Evolutionary conservation across 495 filamentous ascomycete genomes (phyloP).

Genomic region (Talaromyces adpressus): DNA sequence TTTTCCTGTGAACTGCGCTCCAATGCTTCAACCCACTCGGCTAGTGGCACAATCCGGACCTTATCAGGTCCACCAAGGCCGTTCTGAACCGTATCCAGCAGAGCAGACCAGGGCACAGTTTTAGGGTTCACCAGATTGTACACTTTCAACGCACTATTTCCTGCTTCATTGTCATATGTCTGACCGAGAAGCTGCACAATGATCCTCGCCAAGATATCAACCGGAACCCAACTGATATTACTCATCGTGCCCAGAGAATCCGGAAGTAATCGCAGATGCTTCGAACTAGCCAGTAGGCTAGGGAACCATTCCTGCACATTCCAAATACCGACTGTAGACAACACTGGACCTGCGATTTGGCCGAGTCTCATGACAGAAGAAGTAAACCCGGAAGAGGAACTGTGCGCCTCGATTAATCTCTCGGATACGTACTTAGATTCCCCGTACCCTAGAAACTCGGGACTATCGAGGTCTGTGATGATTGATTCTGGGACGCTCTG

Average conservation of each 20-base stretch:
- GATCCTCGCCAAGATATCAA: constrained; percentile 35
- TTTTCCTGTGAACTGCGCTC: constrained; percentile 2
- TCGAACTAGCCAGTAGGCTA: constrained; percentile 25
- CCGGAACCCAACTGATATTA: constrained; percentile 21
- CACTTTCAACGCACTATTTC: neutral
- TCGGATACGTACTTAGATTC: constrained; percentile 9
- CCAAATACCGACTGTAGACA: constrained; percentile 33
- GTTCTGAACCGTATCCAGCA: neutral
- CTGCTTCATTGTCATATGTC: neutral
- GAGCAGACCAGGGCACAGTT: constrained; percentile 1
- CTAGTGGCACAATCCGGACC: neutral
- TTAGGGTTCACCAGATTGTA: constrained; percentile 6
- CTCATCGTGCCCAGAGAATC: constrained; percentile 3
- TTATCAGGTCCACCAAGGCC: constrained; percentile 1
- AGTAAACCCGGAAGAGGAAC: constrained; percentile 19
- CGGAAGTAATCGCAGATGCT: constrained; percentile 1
- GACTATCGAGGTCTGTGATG: constrained; percentile 6
- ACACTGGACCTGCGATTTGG: constrained; percentile 44
- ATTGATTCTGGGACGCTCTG: constrained; percentile 1
- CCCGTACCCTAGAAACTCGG: neutral
- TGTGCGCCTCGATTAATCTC: constrained; percentile 4
- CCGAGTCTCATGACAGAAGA: constrained; percentile 43
- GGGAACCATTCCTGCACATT: constrained; percentile 50
- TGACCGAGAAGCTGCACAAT: constrained; percentile 22
- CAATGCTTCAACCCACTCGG: neutral